Evolutionary conservation across 2,329 filamentous ascomycete genomes (phyloP).

Genomic region (Alternaria brassicae): DNA sequence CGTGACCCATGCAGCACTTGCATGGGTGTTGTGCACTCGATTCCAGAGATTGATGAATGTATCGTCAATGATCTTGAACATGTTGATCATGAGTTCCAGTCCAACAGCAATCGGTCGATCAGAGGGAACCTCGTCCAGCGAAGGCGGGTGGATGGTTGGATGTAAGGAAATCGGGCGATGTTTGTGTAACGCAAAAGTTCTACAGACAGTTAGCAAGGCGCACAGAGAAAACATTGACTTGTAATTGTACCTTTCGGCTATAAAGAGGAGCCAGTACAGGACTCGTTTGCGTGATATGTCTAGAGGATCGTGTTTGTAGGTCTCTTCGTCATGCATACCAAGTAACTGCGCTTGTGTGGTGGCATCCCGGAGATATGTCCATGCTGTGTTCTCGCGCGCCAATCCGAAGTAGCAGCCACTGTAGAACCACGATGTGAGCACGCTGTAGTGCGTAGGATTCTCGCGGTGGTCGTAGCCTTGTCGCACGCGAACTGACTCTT

Average conservation of each 20-base stretch:
- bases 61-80: conserved; percentile 69
- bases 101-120: conserved; percentile 64
- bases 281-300: conserved; percentile 63
- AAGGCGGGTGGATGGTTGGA: conserved; percentile 64
- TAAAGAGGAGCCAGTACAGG: conserved; percentile 69
- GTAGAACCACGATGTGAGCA: conserved; percentile 69
- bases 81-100: conserved; percentile 66
- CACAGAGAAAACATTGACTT: background rate
- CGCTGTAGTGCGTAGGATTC: conserved; percentile 60
- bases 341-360: conserved; percentile 66
- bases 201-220: conserved; percentile 37
- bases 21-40: conserved; percentile 57
- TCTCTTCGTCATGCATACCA: conserved; percentile 64
- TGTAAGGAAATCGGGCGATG: conserved; percentile 69
- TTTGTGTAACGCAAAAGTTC: conserved; percentile 68
- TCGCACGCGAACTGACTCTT: conserved; percentile 64
- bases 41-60: conserved; percentile 71
- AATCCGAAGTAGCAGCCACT: conserved; percentile 68
- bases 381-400: conserved; percentile 67
- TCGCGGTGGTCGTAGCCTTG: conserved; percentile 66
- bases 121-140: conserved; percentile 58
- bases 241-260: conserved; percentile 62
- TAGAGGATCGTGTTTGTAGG: conserved; percentile 59
- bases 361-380: conserved; percentile 68
- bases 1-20: conserved; percentile 56